Evolutionary conservation across 352 stramenopile genomes (phyloP).

Genomic region (Globisporangium viniferum): DNA sequence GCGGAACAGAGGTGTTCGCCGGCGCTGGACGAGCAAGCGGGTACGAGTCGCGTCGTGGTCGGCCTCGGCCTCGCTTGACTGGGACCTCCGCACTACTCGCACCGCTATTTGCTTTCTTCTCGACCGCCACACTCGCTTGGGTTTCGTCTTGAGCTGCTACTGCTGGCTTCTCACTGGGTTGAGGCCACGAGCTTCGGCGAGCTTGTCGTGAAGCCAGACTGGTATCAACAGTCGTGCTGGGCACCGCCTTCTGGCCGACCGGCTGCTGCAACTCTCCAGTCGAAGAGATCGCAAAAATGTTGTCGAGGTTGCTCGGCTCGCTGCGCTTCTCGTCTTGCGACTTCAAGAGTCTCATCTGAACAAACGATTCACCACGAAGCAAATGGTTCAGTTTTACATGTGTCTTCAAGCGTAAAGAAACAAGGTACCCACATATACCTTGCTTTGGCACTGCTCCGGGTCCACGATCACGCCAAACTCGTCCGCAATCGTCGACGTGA

Average conservation of each 20-base stretch:
- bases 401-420: neutral
- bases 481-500: conserved; percentile 2
- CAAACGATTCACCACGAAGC: neutral
- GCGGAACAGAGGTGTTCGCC: neutral
- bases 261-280: neutral
- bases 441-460: conserved; percentile 13
- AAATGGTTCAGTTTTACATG: neutral
- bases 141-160: neutral
- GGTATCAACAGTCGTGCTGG: neutral
- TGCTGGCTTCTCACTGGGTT: neutral
- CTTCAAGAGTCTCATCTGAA: neutral
- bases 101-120: neutral
- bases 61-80: neutral
- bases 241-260: neutral
- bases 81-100: neutral
- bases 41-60: neutral
- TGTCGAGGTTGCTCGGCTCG: neutral
- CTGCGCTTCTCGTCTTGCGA: neutral
- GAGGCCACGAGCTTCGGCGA: neutral
- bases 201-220: neutral
- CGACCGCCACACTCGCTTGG: neutral
- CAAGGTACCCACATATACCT: neutral
- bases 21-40: neutral
- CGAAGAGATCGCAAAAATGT: neutral
- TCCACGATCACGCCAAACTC: conserved; percentile 7